Evolutionary conservation across 2,329 filamentous ascomycete genomes (phyloP), one percentile per base, ranked within the genome.

Genomic region (Xylaria sp.): DNA sequence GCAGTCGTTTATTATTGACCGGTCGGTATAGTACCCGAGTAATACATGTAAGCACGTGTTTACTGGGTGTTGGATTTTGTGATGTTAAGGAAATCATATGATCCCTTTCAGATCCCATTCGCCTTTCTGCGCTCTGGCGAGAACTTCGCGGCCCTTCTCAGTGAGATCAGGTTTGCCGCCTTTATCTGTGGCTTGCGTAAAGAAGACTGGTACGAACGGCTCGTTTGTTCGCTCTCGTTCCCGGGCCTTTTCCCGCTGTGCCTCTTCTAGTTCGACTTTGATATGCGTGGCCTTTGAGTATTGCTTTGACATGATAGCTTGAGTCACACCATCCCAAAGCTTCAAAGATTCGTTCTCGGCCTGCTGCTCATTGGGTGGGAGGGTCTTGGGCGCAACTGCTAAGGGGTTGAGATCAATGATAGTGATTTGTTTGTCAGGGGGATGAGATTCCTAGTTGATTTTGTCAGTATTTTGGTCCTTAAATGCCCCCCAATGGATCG

Each of bases 221-320:
- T 88, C 86, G 13, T 90, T 88, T 15, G 86, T 86, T 54, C 86
- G 86, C 78, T 95, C 92, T 52, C 96, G 87, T 78, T 95, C 90
- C 28, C 93, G 90, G 1, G 93, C 94, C 82, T 93, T 95, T 76
- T 92, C 88, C 39, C 96, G 87, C 82, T 99, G 96, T 52, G 86
- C 86, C 80, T 99, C 96, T 80, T 99, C 96, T 12, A 99, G 88
- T 76, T 97, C 94, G 69, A 94, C 89, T 84, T 99, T 99, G 71
- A 96, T 83, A 23, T 88, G 89, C 25, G 96, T 99, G 8, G 96
- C 96, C 72, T 92, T 90, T 51, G 87, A 88, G 80, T 90, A 99
- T 78, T 97, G 93, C 81, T 94, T 97, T 70, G 89, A 83, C 25
- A 88, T 80, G 77, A 99, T 98, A 43, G 94, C 94, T 62, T 92